Conservation (phyloP, 176 grass and related monocot genomes). For the Eleusine indica region DNA sequence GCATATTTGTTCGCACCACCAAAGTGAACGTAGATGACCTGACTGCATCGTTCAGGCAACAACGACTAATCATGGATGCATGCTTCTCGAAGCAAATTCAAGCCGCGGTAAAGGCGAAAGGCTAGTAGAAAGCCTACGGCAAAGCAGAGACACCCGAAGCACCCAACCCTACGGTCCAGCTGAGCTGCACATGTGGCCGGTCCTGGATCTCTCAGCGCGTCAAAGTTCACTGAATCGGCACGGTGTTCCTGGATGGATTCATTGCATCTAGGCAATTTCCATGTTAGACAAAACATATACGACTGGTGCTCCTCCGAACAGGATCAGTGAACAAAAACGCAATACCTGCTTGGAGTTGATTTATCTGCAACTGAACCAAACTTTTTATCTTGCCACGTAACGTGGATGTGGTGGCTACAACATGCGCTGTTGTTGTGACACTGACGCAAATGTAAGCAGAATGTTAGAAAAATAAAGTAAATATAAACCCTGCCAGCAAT, state of each 20-base stretch:
- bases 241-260: constrained; percentile 17
- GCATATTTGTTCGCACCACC: not conserved
- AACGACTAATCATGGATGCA: constrained; percentile 4
- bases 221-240: constrained; percentile 30
- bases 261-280: constrained; percentile 4
- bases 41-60: constrained; percentile 32
- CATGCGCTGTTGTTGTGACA: not conserved
- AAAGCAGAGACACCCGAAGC: not conserved
- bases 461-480: not conserved
- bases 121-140: not conserved
- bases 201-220: not conserved
- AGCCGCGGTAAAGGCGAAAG: constrained; percentile 5
- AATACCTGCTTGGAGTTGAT: constrained; percentile 24
- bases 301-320: not conserved
- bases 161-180: not conserved
- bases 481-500: not conserved
- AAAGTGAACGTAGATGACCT: not conserved
- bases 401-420: not conserved
- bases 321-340: constrained; percentile 12
- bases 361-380: constrained; percentile 16
- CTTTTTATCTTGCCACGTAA: constrained; percentile 5
- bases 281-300: not conserved
- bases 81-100: constrained; percentile 32
- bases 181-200: constrained; percentile 17
- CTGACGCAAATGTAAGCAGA: not conserved